Base-by-base conservation (phyloP, 768 basidiomycete species). In the Leccinum arenicola region DNA sequence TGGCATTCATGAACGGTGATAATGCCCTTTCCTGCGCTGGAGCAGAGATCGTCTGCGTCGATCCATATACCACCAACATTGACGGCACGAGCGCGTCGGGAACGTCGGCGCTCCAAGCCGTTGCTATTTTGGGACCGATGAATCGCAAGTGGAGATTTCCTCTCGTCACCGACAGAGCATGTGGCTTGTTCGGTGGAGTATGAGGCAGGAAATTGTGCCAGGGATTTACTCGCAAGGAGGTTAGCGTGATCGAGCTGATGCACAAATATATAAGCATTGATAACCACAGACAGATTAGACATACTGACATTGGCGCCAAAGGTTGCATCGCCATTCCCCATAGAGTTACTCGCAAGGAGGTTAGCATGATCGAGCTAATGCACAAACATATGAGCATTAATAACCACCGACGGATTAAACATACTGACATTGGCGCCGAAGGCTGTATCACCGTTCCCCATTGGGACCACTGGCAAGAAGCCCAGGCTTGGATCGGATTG, bases 1-100 rank as follows among this genome's bases (percentile, higher is more conserved):
- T 50, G 38, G 10, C 61, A 55, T 48, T 59, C 17, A 11, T 59
- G 45, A 14, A 55, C 50, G 31, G 33, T 25, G 49, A 61, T 45
- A 7, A 7, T 27, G 25, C 29, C 25, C 10, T 33, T 17, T 1
- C 10, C 15, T 15, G 27, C 23, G 15, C 10, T 35, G 14, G 31
- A 29, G 35, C 1, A 31, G 50, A 57, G 25, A 35, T 57, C 56
- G 1, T 40, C 60, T 21, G 43, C 33, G 48, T 61, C 56, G 52
- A 61, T 54, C 56, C 47, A 27, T 1, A 50, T 3, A 2, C 52
- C 56, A 4, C 45, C 31, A 0, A 54, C 3, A 36, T 45, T 25
- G 35, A 58, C 31, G 8, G 52, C 54, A 17, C 29, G 29, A 19
- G 47, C 21, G 17, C 36, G 48, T n/a, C 11, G 52, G 17, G 3